Evolutionary conservation across 192 early-diverging fungal species (phyloP).

Genomic region (Gryganskiella cystojenkinii): DNA sequence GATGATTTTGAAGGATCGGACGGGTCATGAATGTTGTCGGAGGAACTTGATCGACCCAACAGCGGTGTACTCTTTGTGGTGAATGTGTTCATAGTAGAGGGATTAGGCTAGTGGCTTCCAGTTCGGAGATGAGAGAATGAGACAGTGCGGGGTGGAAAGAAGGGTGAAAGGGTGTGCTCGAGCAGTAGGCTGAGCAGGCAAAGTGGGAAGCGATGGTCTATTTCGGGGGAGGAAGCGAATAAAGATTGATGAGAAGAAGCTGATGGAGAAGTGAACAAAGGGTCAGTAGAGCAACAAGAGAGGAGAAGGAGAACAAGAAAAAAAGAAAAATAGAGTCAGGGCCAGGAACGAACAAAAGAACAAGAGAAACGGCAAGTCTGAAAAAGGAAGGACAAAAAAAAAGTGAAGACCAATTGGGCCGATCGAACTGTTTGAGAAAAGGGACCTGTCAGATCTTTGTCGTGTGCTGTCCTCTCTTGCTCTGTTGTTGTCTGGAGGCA

Average conservation of each 20-base stretch:
- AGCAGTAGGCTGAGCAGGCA: background rate
- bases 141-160: background rate
- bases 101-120: background rate
- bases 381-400: background rate
- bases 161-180: background rate
- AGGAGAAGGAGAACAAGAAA: background rate
- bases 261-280: background rate
- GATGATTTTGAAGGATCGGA: slow-evolving; percentile 6
- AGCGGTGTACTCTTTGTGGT: slow-evolving; percentile 51
- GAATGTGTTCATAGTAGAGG: slow-evolving; percentile 41
- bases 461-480: too few relatives aligned
- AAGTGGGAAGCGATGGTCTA: background rate
- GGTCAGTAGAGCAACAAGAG: too few relatives aligned
- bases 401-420: too few relatives aligned
- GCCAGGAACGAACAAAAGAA: background rate
- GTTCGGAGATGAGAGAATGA: background rate
- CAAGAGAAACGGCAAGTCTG: background rate
- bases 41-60: slow-evolving; percentile 29
- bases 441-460: background rate
- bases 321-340: background rate
- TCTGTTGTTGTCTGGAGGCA: too few relatives aligned
- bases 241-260: background rate
- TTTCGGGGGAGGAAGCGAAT: background rate
- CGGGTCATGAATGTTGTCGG: slow-evolving; percentile 18
- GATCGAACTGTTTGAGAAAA: background rate